Percentiles rank a stretch among this genome's conserved stretches.
These are phyloP conservation scores for Arabis alpina DNA, from an alignment of 345 rosid genomes.

Conservation along the genomic window DNA sequence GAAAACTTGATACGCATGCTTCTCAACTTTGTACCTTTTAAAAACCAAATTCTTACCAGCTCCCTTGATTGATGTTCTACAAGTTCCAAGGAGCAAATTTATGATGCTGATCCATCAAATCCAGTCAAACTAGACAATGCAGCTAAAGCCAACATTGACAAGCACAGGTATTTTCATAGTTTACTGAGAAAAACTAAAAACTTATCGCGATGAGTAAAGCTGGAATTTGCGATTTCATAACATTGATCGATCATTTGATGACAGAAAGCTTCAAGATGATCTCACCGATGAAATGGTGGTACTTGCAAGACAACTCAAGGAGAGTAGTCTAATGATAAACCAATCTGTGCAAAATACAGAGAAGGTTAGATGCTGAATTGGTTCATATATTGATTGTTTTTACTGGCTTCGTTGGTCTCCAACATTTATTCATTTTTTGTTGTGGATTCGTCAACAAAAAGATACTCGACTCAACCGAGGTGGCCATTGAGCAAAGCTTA, in stretches of 20 bases:
- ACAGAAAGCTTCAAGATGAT: slow-evolving; percentile 84
- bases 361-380: slow-evolving; percentile 50
- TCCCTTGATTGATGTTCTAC: slow-evolving; percentile 46
- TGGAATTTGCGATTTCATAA: neutral
- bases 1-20: neutral
- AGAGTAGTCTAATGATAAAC: slow-evolving; percentile 80
- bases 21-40: slow-evolving; percentile 10
- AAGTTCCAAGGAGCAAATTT: slow-evolving; percentile 52
- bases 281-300: slow-evolving; percentile 95
- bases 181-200: neutral
- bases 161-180: slow-evolving; percentile 61
- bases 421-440: neutral
- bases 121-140: slow-evolving; percentile 72
- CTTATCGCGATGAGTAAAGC: neutral
- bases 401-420: slow-evolving; percentile 7
- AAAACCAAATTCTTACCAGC: neutral
- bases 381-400: neutral
- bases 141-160: slow-evolving; percentile 71
- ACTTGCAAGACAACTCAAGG: slow-evolving; percentile 86
- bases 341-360: slow-evolving; percentile 82
- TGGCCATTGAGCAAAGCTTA: slow-evolving; percentile 86
- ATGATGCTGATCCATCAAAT: slow-evolving; percentile 52
- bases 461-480: slow-evolving; percentile 89
- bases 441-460: slow-evolving; percentile 39
- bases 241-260: neutral